Percentiles rank a stretch among this genome's conserved stretches.
phyloP scores from a whole-genome alignment of 208 protist species.

The Porcisia hertigi region DNA sequence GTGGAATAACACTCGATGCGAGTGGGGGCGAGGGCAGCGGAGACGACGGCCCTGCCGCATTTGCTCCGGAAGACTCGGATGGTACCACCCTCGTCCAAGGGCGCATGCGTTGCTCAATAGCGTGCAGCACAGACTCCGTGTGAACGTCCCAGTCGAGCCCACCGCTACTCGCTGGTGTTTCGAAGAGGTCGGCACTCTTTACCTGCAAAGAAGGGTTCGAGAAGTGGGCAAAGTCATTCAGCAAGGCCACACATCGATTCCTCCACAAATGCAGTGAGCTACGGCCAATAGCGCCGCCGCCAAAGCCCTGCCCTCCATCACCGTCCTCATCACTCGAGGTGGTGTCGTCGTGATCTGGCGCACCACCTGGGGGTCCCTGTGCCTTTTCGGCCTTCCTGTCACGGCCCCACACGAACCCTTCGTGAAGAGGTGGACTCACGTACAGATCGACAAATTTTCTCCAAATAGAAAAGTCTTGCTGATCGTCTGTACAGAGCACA shows the following conservation, averaged over 20 bases:
- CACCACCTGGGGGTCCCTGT: conserved; percentile 8
- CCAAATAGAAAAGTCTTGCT: conserved; percentile 80
- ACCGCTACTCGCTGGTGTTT: conserved; percentile 1
- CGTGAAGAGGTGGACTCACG: conserved; percentile 39
- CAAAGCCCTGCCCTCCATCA: conserved; percentile 5
- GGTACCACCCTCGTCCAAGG: conserved; percentile 29
- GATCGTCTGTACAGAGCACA: conserved; percentile 81
- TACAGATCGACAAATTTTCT: conserved; percentile 76
- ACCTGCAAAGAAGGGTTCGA: conserved; percentile 45
- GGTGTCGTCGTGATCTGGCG: conserved; percentile 59
- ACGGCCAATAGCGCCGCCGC: not conserved
- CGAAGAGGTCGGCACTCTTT: conserved; percentile 19
- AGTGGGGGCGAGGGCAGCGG: not conserved
- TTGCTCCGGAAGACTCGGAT: not conserved
- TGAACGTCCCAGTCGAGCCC: conserved; percentile 38
- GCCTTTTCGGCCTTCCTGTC: conserved; percentile 8
- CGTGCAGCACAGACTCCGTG: conserved; percentile 32
- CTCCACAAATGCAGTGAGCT: conserved; percentile 48
- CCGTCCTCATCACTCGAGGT: conserved; percentile 55
- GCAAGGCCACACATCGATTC: conserved; percentile 46
- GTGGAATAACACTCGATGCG: not conserved
- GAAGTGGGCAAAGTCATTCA: conserved; percentile 55
- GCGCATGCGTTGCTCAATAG: conserved; percentile 31
- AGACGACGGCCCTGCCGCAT: not conserved
- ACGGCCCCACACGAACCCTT: conserved; percentile 21